Evolutionary conservation across 257 asterid species (phyloP).

Genomic region (Solanum neorickii): DNA sequence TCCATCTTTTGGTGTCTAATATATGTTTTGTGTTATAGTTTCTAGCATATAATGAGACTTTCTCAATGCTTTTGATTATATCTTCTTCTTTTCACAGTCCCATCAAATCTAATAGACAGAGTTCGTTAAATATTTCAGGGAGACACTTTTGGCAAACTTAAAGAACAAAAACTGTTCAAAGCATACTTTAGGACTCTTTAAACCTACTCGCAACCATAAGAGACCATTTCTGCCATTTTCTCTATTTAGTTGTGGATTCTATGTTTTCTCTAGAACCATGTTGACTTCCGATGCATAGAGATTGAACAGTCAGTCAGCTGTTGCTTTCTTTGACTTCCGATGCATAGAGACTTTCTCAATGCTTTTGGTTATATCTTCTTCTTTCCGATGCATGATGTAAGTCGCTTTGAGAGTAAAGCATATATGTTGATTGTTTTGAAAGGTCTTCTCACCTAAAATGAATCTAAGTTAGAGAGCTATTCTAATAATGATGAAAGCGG

Average conservation of each 20-base stretch:
- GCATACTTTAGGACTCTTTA: neutral
- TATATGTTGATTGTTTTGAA: too few species aligned
- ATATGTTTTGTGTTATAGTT: neutral
- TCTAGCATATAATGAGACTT: neutral
- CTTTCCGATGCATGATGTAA: too few species aligned
- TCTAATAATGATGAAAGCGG: too few species aligned
- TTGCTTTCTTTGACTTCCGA: neutral
- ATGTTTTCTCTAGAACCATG: neutral
- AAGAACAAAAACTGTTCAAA: neutral
- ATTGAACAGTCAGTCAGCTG: neutral
- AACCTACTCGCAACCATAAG: neutral
- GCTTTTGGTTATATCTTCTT: too few species aligned
- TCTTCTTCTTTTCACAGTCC: neutral
- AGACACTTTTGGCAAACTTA: neutral
- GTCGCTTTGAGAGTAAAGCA: too few species aligned
- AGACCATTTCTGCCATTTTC: neutral
- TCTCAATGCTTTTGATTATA: neutral
- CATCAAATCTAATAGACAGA: neutral
- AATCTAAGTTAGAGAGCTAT: too few species aligned
- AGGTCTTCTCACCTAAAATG: too few species aligned
- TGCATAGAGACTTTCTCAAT: too few species aligned
- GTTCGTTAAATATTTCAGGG: neutral
- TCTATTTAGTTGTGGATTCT: neutral
- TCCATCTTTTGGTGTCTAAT: neutral
- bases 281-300: neutral